Base-by-base conservation (phyloP, 2,329 filamentous ascomycete genomes). In the Claviceps quebecensis region DNA sequence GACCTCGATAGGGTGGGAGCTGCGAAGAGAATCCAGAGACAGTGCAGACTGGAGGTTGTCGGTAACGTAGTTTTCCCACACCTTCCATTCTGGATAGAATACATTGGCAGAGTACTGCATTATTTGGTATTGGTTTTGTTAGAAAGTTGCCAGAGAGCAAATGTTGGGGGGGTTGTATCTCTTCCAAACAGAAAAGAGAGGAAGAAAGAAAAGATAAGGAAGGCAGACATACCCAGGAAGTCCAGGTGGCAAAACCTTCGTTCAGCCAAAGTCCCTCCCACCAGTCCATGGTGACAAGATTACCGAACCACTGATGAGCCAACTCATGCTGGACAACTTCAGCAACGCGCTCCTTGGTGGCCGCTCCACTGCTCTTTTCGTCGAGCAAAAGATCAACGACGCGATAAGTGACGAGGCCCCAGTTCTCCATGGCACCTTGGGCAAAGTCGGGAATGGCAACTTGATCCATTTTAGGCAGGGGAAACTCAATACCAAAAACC, bases 211-310 rank as follows among this genome's bases (percentile, higher is more conserved):
- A 60, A 51, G 40, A 5, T 17, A 6, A 17, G 14, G 2, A 26
- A 34, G 4, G 1, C 36, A 38, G 38, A 34, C 29, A 9, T 46
- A 58, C 56, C 65, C 65, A 68, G 4, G 66, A 68, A 51, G 67
- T 66, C 68, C 68, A 68, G 8, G 66, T 68, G 36, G 88, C 88
- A 61, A 95, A 95, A 40, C 88, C 88, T 66, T 95, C 88, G 67
- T 97, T 97, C 50, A 97, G 78, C 91, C 91, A 97, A 7, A 97
- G 73, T 51, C 90, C 91, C 68, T 96, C 89, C 91, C 91, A 97
- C 76, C 94, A 96, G 67, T 95, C 89, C 89, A 96, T 96, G 50
- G 91, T 96, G 29, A 96, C 91, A 50, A 96, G 72, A 71, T 97
- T 96, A 56, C 91, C 91, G 63, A 97, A 97, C 91, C 91, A 97